phyloP scores from a whole-genome alignment of 2,329 filamentous ascomycete species.

The Furcasterigmium sp. region DNA sequence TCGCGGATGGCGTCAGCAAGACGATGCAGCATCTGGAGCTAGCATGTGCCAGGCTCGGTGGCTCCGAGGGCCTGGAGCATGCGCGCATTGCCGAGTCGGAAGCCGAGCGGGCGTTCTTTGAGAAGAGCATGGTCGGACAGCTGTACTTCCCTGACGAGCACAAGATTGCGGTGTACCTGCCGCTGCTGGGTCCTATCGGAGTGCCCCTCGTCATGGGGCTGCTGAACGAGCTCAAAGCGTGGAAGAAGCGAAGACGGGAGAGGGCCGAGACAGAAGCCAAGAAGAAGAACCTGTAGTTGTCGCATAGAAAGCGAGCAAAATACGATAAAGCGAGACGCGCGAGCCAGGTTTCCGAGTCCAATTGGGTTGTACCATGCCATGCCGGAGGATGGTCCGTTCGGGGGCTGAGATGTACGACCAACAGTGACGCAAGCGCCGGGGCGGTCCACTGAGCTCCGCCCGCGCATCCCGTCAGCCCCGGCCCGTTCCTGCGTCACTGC shows the following conservation, averaged over 20 bases:
- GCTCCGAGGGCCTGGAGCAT: conserved; percentile 65
- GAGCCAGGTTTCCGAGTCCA: no score
- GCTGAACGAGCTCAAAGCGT: conserved; percentile 72
- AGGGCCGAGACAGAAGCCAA: conserved; percentile 28
- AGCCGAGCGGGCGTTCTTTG: conserved; percentile 92
- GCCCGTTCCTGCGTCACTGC: not conserved
- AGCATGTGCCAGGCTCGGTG: conserved; percentile 68
- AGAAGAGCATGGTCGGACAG: conserved; percentile 98
- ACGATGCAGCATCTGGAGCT: conserved; percentile 73
- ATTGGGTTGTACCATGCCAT: not conserved
- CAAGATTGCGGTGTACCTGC: conserved; percentile 93
- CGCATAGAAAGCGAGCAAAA: not conserved
- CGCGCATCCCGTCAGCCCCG: no score
- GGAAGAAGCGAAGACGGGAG: conserved; percentile 42
- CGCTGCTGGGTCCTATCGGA: conserved; percentile 81
- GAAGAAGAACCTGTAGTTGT: conserved; percentile 21
- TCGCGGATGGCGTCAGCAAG: conserved; percentile 78
- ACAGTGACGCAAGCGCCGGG: not conserved
- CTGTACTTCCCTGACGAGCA: conserved; percentile 98
- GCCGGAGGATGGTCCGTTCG: no score
- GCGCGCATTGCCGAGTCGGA: conserved; percentile 82
- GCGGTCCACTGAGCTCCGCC: not conserved
- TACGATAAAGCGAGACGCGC: not conserved
- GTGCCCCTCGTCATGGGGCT: conserved; percentile 83
- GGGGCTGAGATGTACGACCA: no score